These are phyloP conservation scores for Sphaerulina populicola DNA, from an alignment of 2,329 filamentous ascomycete species.

Conservation along the genomic window DNA sequence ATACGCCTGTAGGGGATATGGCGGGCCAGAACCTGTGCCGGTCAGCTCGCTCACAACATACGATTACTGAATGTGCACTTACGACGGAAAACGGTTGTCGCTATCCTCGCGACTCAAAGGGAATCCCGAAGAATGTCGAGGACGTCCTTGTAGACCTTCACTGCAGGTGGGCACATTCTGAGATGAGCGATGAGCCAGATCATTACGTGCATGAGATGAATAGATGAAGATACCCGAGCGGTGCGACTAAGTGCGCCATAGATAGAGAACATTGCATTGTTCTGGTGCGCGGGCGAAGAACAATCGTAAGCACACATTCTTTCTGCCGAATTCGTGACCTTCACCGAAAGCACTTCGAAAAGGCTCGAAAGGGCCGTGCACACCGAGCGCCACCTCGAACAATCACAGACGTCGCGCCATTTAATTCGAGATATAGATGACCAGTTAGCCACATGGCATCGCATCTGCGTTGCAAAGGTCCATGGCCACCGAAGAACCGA, in stretches of 20 bases:
- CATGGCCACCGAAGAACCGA: conserved; percentile 14
- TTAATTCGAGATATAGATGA: background rate
- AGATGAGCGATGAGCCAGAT: conserved; percentile 4
- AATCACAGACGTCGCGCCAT: background rate
- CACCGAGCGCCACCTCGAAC: conserved; percentile 5
- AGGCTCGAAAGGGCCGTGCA: conserved; percentile 17
- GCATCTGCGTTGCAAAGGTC: background rate
- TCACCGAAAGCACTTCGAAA: conserved; percentile 4
- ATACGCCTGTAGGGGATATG: too few relatives aligned
- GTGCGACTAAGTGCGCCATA: conserved; percentile 3
- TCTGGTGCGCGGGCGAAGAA: conserved; percentile 23
- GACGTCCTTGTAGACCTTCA: conserved; percentile 25
- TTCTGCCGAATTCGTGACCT: conserved; percentile 15
- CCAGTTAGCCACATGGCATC: conserved; percentile 7
- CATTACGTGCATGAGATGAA: conserved; percentile 3
- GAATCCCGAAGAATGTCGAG: conserved; percentile 23
- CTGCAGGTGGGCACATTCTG: conserved; percentile 28
- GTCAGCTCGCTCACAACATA: background rate
- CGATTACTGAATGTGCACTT: too few relatives aligned
- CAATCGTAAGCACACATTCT: conserved; percentile 29
- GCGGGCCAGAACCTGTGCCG: background rate
- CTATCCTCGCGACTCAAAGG: conserved; percentile 12
- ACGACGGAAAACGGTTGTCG: too few relatives aligned
- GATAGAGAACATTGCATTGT: conserved; percentile 15
- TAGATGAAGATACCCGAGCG: background rate